Conservation (phyloP, 208 protist species). For the Naegleria lovaniensis region DNA sequence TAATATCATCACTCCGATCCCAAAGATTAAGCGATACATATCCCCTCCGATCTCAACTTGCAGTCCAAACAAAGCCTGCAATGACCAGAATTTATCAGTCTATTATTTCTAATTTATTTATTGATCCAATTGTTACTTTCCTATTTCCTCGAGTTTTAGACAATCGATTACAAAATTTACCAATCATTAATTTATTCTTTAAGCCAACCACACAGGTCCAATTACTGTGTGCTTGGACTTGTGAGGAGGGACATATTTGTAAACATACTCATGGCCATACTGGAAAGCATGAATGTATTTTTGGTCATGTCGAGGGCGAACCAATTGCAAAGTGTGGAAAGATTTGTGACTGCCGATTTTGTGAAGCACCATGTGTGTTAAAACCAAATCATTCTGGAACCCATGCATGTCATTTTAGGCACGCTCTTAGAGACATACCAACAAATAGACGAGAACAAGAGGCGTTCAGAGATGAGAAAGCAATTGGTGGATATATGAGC, state of each 20-base stretch:
- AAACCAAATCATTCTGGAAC: conserved; percentile 20
- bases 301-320: conserved; percentile 15
- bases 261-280: conserved; percentile 9
- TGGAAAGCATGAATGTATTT: conserved; percentile 6
- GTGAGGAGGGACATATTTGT: conserved; percentile 29
- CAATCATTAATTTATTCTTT: not conserved
- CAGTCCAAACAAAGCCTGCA: not conserved
- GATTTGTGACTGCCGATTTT: conserved; percentile 24
- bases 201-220: conserved; percentile 1
- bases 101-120: conserved; percentile 4
- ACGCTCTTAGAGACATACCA: conserved; percentile 9
- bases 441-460: not conserved
- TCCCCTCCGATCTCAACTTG: not conserved
- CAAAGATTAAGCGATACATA: conserved; percentile 17
- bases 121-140: not conserved
- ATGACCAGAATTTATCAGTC: not conserved
- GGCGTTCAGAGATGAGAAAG: conserved; percentile 21
- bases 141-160: not conserved
- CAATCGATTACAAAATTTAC: not conserved
- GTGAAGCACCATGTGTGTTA: conserved; percentile 18
- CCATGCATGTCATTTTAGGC: conserved; percentile 27
- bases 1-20: not conserved
- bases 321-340: not conserved
- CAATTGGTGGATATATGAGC: conserved; percentile 28
- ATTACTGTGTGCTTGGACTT: conserved; percentile 16